Conservation (phyloP, 768 basidiomycete genomes). For the Mycena pura region DNA sequence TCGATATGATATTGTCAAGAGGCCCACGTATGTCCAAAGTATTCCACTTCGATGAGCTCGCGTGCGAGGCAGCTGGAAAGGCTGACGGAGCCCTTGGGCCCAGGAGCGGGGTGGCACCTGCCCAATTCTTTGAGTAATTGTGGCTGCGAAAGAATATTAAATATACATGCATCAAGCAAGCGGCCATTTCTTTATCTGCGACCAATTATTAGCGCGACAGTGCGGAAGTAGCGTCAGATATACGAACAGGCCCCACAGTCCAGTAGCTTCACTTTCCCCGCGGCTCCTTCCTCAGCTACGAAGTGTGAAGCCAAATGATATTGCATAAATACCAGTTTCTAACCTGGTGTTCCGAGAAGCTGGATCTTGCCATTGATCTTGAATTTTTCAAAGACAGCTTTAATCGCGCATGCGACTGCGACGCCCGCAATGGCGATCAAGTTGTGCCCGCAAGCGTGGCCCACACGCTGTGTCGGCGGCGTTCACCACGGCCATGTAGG, state of each 20-base stretch:
- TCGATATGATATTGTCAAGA: not conserved
- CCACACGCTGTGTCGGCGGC: conserved; percentile 46
- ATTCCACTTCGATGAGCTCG: conserved; percentile 66
- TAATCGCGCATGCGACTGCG: conserved; percentile 73
- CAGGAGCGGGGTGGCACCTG: conserved; percentile 86
- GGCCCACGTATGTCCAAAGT: conserved; percentile 72
- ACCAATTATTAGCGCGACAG: not conserved
- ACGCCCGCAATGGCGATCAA: conserved; percentile 81
- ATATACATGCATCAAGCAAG: conserved; percentile 69
- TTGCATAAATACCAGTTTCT: not conserved
- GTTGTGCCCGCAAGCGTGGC: conserved; percentile 85
- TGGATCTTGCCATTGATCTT: conserved; percentile 72
- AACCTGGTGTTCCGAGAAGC: conserved; percentile 81
- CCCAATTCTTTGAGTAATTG: not conserved
- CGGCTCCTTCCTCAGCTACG: conserved; percentile 79
- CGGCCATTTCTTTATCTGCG: conserved; percentile 79
- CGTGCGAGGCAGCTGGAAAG: conserved; percentile 71
- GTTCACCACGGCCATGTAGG: not conserved
- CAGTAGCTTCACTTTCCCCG: conserved; percentile 74
- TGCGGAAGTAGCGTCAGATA: not conserved
- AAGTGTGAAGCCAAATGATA: not conserved
- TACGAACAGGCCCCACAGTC: conserved; percentile 51
- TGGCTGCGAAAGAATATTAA: not conserved
- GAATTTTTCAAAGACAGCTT: conserved; percentile 64
- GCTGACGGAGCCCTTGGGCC: conserved; percentile 72